Evolutionary conservation across 2,329 filamentous ascomycete species (phyloP), one percentile per base, ranked within the genome.

Genomic region (Cladophialophora carrionii): DNA sequence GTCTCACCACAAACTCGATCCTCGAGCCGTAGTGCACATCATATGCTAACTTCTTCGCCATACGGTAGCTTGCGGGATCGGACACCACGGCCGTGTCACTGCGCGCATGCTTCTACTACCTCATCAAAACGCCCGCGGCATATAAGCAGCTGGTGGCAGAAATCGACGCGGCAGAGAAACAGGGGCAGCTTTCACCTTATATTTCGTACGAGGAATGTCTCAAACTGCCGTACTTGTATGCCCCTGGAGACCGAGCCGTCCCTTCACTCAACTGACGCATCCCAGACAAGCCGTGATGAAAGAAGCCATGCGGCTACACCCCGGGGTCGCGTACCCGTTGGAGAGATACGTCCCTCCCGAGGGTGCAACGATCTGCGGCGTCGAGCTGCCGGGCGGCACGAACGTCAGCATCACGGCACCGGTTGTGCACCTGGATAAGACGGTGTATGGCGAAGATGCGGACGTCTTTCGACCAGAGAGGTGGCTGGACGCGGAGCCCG

Each of bases 21-120:
- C 32, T 58, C 6, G 32, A 24, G 37, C 10, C 48, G 9, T 20
- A 34, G 9, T 12, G 32, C 32, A 8, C 9, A 12, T 2, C 32
- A 14, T 34, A n/a, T n/a, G 32, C 32, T 34, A 12, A 34, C 32
- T 12, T 12, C 32, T 2, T 9, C 32, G 32, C 6, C 32, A 34
- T 34, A 10, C 32, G 9, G 41, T 22, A 57, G 61, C 26, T 57
- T 49, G 90, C 90, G 0, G 90, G 90, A 3, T 89, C 86, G 1
- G 90, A 94, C 76, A 93, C 90, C 0, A 93, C 90, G 0, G 90
- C 88, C 34, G 92, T 92, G 72, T 86, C 84, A 3, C 81, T 92
- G 0, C 84, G 85, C 7, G 83, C 87, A 9, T 84, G 91, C 0
- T 91, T 93, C 72, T 93, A 92, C 77, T 88, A 87, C 74, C 77